phyloP scores from a whole-genome alignment of 208 protist genomes.

The Crithidia acanthocephali region DNA sequence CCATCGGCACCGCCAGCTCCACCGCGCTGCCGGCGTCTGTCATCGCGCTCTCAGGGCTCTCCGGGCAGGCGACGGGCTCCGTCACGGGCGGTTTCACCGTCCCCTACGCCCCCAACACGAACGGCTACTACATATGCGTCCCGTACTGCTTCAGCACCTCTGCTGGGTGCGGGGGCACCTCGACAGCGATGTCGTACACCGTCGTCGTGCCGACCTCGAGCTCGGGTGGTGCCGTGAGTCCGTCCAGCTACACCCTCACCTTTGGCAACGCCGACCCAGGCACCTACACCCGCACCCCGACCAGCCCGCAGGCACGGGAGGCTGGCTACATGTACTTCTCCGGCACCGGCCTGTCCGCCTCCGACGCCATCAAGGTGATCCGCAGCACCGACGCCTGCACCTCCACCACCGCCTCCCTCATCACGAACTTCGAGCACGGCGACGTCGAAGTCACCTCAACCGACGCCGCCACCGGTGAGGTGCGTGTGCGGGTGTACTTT shows the following conservation, averaged over 20 bases:
- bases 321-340: conserved; percentile 58
- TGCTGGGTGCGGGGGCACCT: conserved; percentile 36
- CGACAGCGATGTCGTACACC: conserved; percentile 63
- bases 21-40: conserved; percentile 15
- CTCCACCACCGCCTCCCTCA: conserved; percentile 53
- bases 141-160: conserved; percentile 72
- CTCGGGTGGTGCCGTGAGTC: background rate
- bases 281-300: conserved; percentile 63
- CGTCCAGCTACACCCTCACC: conserved; percentile 21
- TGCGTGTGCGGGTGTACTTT: conserved; percentile 49
- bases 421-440: conserved; percentile 64
- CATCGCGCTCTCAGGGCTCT: conserved; percentile 37
- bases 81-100: conserved; percentile 65
- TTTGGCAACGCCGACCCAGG: conserved; percentile 64
- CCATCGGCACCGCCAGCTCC: conserved; percentile 18
- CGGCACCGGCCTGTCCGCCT: conserved; percentile 47
- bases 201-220: conserved; percentile 41
- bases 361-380: conserved; percentile 72
- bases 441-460: conserved; percentile 30
- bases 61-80: conserved; percentile 28
- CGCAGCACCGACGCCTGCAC: conserved; percentile 48
- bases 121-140: conserved; percentile 80
- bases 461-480: background rate
- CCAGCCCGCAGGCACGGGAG: conserved; percentile 74
- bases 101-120: conserved; percentile 48